Evolutionary conservation across 768 basidiomycete genomes (phyloP), one percentile per base, ranked within the genome.

Genomic region (Podaxis carcinomalis): DNA sequence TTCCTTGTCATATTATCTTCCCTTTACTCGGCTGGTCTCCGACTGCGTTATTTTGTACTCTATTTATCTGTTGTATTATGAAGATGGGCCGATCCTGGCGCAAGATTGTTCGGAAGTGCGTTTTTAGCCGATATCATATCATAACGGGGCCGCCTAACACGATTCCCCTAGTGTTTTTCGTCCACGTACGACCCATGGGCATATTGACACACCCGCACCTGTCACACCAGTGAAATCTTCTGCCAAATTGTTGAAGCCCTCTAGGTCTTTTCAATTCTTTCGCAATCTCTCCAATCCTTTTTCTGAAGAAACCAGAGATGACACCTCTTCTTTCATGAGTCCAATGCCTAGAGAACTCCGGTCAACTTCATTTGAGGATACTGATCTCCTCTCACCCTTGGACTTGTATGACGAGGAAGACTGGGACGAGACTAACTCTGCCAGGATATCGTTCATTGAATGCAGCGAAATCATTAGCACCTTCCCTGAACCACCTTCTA

Each of bases 241-340:
- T 27, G 2, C 39, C 16, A 51, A 44, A 51, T 11, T 35, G 13
- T 37, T 39, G 16, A 40, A 27, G 35, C 44, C 46, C 7, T 47
- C 53, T 11, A 55, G 39, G 25, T 54, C 59, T 46, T 47, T 53
- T 27, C 5, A 5, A 7, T 23, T 53, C n/a, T 54, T 52, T 35
- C 42, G 40, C 7, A 53, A 25, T 28, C 10, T 46, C 11, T 46
- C 51, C 4, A 13, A 10, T 2, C 21, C 10, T n/a, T 42, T 23
- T 39, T 25, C 21, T 9, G 16, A 35, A 28, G 25, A 55, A 6
- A 47, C 32, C 37, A 59, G 14, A 19, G 58, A 51, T 37, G 47
- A 50, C 13, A 40, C 49, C n/a, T 51, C 59, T 11, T 59, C 58
- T 35, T 61, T 61, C 52, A 54, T 50, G 59, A 61, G 52, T 19